These are phyloP conservation scores for Paramecium bursaria DNA, from an alignment of 73 alveolate genomes.

Conservation along the genomic window DNA sequence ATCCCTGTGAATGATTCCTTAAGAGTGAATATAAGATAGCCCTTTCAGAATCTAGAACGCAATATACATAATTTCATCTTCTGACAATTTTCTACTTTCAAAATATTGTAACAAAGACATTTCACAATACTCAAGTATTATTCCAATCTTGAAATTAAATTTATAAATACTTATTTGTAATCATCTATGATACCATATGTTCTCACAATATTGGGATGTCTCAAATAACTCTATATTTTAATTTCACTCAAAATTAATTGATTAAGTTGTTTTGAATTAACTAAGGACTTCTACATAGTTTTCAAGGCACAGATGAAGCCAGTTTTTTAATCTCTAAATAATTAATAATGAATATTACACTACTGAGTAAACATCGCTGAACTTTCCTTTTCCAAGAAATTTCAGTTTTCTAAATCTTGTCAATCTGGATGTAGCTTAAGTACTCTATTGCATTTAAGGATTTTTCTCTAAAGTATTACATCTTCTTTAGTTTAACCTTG, in stretches of 20 bases:
- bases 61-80: slow-evolving; percentile 6
- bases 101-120: slow-evolving; percentile 18
- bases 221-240: neutral
- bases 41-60: slow-evolving; percentile 75
- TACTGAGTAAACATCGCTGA: slow-evolving; percentile 33
- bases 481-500: too few relatives aligned
- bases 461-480: too few relatives aligned
- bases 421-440: too few relatives aligned
- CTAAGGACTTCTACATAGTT: slow-evolving; percentile 1
- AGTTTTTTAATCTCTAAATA: neutral
- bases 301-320: slow-evolving; percentile 1
- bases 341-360: slow-evolving; percentile 12
- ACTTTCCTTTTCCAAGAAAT: slow-evolving; percentile 58
- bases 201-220: neutral
- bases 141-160: neutral
- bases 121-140: slow-evolving; percentile 14
- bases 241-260: slow-evolving; percentile 1
- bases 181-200: neutral
- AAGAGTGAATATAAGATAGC: slow-evolving; percentile 72
- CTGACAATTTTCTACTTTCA: slow-evolving; percentile 1
- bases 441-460: too few relatives aligned
- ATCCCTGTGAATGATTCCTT: slow-evolving; percentile 96
- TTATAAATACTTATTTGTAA: neutral
- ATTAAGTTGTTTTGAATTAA: neutral
- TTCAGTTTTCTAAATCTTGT: slow-evolving; percentile 36